Percentiles rank a stretch among this genome's conserved stretches.
Conservation (phyloP, 2,329 filamentous ascomycete species). For the Phialophora chinensis region DNA sequence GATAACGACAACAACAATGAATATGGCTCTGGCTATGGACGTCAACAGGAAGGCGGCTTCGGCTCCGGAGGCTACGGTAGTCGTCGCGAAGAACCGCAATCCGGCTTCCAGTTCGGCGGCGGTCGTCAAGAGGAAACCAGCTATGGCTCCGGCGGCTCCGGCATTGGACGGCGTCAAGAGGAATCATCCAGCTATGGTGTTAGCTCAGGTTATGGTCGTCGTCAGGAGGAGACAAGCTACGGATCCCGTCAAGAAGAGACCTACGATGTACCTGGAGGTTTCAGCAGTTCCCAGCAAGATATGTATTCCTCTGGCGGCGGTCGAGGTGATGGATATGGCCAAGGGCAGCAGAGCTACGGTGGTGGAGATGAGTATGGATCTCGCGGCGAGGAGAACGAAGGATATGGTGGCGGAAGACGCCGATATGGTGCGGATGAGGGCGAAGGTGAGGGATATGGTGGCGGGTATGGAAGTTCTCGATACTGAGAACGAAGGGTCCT, state of each 20-base stretch:
- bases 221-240: conserved; percentile 12
- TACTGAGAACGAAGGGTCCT: conserved; percentile 7
- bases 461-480: conserved; percentile 19
- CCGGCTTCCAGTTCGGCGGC: not conserved
- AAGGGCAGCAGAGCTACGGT: conserved; percentile 7
- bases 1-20: conserved; percentile 14
- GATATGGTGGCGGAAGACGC: conserved; percentile 12
- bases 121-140: conserved; percentile 12
- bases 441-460: conserved; percentile 21
- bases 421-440: conserved; percentile 22
- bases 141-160: conserved; percentile 8
- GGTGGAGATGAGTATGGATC: conserved; percentile 23
- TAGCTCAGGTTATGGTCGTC: conserved; percentile 13
- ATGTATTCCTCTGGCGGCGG: conserved; percentile 15
- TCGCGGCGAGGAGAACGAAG: conserved; percentile 21
- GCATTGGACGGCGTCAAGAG: conserved; percentile 14
- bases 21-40: conserved; percentile 25
- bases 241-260: conserved; percentile 21
- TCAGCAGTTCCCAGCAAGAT: conserved; percentile 13
- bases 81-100: conserved; percentile 17
- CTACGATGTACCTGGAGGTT: conserved; percentile 14
- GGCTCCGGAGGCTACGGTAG: conserved; percentile 20
- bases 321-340: conserved; percentile 11
- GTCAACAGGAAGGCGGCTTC: conserved; percentile 18
- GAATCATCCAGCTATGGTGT: conserved; percentile 8